Percentiles rank a stretch among this genome's conserved stretches.
Evolutionary conservation across 352 stramenopile species (phyloP).

Genomic region (Phytopythium cucurbitacearum): DNA sequence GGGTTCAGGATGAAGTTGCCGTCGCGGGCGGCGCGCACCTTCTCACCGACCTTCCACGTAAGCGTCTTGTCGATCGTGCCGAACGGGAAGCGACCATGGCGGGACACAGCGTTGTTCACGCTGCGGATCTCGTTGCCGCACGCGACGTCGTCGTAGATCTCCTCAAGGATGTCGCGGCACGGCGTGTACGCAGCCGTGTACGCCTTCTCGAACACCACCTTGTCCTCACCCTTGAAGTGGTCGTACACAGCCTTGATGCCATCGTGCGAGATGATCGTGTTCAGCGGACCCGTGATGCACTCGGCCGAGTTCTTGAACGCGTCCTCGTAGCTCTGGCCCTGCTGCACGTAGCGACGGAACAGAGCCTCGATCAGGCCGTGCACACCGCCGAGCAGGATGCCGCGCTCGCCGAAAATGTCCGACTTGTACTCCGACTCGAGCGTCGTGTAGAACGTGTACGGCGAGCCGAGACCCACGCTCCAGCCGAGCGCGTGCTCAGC

Average conservation of each 20-base stretch:
- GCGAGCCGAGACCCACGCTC: conserved; percentile 95
- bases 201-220: conserved; percentile 92
- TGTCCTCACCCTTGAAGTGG: conserved; percentile 89
- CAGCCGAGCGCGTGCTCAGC: conserved; percentile 95
- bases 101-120: conserved; percentile 96
- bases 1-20: conserved; percentile 97
- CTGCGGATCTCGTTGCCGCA: conserved; percentile 98
- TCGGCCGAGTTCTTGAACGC: conserved; percentile 96
- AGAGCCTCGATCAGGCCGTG: conserved; percentile 97
- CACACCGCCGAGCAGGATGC: conserved; percentile 95
- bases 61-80: conserved; percentile 97
- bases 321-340: conserved; percentile 93
- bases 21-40: conserved; percentile 92
- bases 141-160: conserved; percentile 98
- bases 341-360: conserved; percentile 94
- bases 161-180: conserved; percentile 96
- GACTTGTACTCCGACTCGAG: conserved; percentile 96
- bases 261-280: conserved; percentile 96
- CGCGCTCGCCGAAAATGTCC: conserved; percentile 98
- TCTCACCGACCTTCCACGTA: conserved; percentile 97
- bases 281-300: conserved; percentile 97
- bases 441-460: conserved; percentile 98
- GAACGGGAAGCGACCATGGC: conserved; percentile 93
- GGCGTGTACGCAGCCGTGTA: conserved; percentile 96
- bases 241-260: conserved; percentile 97